Conservation (phyloP, 768 basidiomycete genomes). For the Tylopilus intermedius region DNA sequence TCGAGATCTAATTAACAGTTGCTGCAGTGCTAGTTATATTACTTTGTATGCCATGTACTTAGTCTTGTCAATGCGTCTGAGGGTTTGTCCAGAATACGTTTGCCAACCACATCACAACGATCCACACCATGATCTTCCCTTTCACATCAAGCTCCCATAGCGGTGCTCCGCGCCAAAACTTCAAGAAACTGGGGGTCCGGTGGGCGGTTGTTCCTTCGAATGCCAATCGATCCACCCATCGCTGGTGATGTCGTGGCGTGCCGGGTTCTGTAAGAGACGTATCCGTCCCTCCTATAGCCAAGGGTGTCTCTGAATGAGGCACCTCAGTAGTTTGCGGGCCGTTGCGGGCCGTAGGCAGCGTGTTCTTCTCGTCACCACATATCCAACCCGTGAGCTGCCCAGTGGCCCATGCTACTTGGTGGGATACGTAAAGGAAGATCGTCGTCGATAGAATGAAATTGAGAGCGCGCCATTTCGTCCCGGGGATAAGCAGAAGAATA, state of each 20-base stretch:
- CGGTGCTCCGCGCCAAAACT: slow-evolving; percentile 28
- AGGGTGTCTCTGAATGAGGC: slow-evolving; percentile 9
- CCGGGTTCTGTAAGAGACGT: slow-evolving; percentile 28
- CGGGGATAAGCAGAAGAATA: slow-evolving; percentile 73
- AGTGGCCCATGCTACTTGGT: slow-evolving; percentile 73
- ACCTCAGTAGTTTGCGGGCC: neutral
- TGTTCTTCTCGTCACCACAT: slow-evolving; percentile 36
- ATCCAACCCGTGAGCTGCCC: slow-evolving; percentile 61
- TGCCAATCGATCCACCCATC: slow-evolving; percentile 51
- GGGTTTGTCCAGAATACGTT: slow-evolving; percentile 56
- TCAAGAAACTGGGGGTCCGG: slow-evolving; percentile 21
- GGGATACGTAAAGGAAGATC: slow-evolving; percentile 76
- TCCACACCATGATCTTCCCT: slow-evolving; percentile 38
- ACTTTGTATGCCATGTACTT: slow-evolving; percentile 2
- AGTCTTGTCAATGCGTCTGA: neutral
- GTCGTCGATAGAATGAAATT: slow-evolving; percentile 74
- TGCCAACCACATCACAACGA: slow-evolving; percentile 55
- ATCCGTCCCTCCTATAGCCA: slow-evolving; percentile 4
- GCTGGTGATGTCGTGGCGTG: slow-evolving; percentile 33
- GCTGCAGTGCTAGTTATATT: neutral
- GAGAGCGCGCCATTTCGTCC: slow-evolving; percentile 63
- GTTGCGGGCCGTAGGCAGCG: slow-evolving; percentile 19
- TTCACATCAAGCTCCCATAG: slow-evolving; percentile 38
- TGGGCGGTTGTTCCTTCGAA: slow-evolving; percentile 26
- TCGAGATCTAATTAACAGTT: neutral